Evolutionary conservation across 495 filamentous ascomycete genomes (phyloP).

Genomic region (Tuber microsphaerosporum): DNA sequence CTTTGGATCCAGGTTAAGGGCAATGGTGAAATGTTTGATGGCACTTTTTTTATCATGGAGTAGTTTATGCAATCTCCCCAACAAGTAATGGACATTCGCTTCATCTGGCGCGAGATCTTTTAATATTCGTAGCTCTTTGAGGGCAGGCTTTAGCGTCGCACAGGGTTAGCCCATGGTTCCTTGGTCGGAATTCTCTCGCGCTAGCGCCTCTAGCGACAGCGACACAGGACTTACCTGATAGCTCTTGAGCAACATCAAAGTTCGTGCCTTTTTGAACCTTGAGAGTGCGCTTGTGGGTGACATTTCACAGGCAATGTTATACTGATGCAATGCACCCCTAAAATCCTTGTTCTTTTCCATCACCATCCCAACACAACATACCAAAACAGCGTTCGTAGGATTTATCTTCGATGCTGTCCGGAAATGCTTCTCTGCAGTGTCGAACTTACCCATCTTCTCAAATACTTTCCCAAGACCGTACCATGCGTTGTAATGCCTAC

Average conservation of each 20-base stretch:
- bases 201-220: not conserved
- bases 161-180: not conserved
- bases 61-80: constrained; percentile 79
- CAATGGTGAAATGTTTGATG: constrained; percentile 86
- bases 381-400: constrained; percentile 79
- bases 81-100: constrained; percentile 86
- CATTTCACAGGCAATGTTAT: constrained; percentile 68
- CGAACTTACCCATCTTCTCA: constrained; percentile 88
- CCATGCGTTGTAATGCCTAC: constrained; percentile 91
- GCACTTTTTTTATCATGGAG: constrained; percentile 70
- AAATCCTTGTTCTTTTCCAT: constrained; percentile 79
- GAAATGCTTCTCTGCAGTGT: constrained; percentile 85
- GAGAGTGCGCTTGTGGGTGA: constrained; percentile 74
- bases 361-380: constrained; percentile 83
- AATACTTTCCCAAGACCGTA: constrained; percentile 90
- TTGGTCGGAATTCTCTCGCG: not conserved
- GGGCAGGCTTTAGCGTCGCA: constrained; percentile 52
- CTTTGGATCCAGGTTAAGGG: constrained; percentile 93
- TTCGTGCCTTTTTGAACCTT: constrained; percentile 85
- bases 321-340: constrained; percentile 67
- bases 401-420: constrained; percentile 77
- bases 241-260: constrained; percentile 69
- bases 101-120: constrained; percentile 89
- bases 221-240: constrained; percentile 25
- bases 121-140: constrained; percentile 70